Percentiles rank a stretch among this genome's conserved stretches.
These are phyloP conservation scores for Cladosporium sp. DNA, from an alignment of 2,329 filamentous ascomycete species.

Conservation along the genomic window DNA sequence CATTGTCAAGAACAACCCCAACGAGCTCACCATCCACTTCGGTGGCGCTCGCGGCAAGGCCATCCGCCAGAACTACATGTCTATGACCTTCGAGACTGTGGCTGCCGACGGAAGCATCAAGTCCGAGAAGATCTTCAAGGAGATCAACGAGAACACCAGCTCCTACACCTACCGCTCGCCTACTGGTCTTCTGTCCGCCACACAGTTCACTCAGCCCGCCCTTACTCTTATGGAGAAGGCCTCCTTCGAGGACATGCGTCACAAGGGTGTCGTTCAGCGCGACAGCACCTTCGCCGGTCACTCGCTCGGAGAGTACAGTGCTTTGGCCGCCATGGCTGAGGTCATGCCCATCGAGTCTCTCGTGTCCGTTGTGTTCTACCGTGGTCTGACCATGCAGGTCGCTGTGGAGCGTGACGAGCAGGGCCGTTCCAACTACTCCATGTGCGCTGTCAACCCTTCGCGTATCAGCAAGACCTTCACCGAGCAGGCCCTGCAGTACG, in stretches of 20 bases:
- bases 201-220: slow-evolving; percentile 97
- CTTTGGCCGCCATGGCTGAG: slow-evolving; percentile 90
- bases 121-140: slow-evolving; percentile 99
- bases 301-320: slow-evolving; percentile 97
- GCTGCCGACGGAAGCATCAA: slow-evolving; percentile 88
- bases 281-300: slow-evolving; percentile 98
- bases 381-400: slow-evolving; percentile 98
- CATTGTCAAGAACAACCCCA: slow-evolving; percentile 99
- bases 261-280: slow-evolving; percentile 91
- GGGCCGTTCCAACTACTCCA: slow-evolving; percentile 96
- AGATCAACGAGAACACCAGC: slow-evolving; percentile 86
- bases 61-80: slow-evolving; percentile 98
- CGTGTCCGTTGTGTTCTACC: slow-evolving; percentile 98
- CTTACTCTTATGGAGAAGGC: slow-evolving; percentile 99
- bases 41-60: slow-evolving; percentile 95
- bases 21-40: slow-evolving; percentile 97
- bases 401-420: slow-evolving; percentile 93
- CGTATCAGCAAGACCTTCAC: slow-evolving; percentile 98
- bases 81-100: slow-evolving; percentile 99
- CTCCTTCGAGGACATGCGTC: slow-evolving; percentile 97
- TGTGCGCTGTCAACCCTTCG: slow-evolving; percentile 99
- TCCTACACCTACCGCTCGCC: slow-evolving; percentile 98
- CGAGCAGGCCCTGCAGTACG: slow-evolving; percentile 93
- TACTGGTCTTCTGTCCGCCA: slow-evolving; percentile 90
- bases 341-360: slow-evolving; percentile 99